Base-by-base conservation (phyloP, 257 asterid genomes). In the Cordia subcordata region DNA sequence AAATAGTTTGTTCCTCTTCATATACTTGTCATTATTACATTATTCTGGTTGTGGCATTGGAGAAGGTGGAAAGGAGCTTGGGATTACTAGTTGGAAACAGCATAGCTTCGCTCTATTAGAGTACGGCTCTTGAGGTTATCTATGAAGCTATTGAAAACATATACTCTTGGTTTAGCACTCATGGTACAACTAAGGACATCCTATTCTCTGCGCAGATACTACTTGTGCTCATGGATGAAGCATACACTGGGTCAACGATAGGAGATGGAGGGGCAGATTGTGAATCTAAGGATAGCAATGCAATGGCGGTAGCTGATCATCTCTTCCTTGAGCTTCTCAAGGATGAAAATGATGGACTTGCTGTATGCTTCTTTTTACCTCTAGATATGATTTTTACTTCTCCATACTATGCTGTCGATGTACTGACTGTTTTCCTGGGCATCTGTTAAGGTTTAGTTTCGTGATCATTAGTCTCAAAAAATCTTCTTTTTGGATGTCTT, bases 341-440 rank as follows among this genome's bases (percentile, higher is more conserved):
- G 86, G 96, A 91, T 72, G 98, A 91, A 75, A 91, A 91, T 70
- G 98, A 91, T 64, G 98, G 98, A 60, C 94, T 91, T 63, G 81
- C 95, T 66, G 95, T 90, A 82, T 61, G 97, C 63, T 72, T 75
- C 70, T 67, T 68, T 6, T 1, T 27, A 27, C 35, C 6, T 27
- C 35, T 27, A 27, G 35, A 27, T 6, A 1, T 27, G 4, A 6
- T 1, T 6, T 1, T 27, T 27, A 27, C 35, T 27, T 27, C 35
- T 27, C 35, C 3, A 6, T 27, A 27, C 6, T 6, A 27, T 27
- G 35, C 35, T 1, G 6, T 27, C 3, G 6, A 27, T 27, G 35
- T 27, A 27, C 6, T 27, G 35, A 27, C 35, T 27, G 35, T 3
- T 27, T 27, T 27, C 6, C 4, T 27, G 6, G 35, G 35, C 35